Evolutionary conservation across 2,329 filamentous ascomycete genomes (phyloP).

Genomic region (Knoxdaviesia proteae): DNA sequence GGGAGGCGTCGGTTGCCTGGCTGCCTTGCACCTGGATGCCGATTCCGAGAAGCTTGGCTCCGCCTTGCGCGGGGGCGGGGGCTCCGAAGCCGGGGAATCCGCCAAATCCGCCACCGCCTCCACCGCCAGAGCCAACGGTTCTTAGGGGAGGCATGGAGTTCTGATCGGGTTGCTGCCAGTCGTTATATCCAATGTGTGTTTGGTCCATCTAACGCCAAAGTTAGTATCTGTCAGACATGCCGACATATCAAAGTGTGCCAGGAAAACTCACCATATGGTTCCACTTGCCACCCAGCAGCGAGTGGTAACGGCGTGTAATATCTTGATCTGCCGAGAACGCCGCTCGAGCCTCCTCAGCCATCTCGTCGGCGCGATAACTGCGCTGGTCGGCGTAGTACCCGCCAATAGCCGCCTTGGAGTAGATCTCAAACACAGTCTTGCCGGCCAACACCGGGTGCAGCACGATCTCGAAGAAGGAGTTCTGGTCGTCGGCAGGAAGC

Average conservation of each 20-base stretch:
- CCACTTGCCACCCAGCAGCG: conserved; percentile 16
- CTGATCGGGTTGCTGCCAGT: conserved; percentile 30
- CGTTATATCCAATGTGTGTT: conserved; percentile 23
- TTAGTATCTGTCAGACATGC: too few species aligned
- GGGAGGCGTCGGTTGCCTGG: too few species aligned
- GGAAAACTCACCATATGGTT: conserved; percentile 17
- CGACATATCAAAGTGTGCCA: neutral
- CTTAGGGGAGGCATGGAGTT: conserved; percentile 21
- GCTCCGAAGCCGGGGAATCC: too few species aligned
- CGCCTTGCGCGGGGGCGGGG: too few species aligned
- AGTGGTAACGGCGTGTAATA: conserved; percentile 21
- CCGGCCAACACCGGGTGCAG: conserved; percentile 31
- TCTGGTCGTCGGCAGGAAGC: conserved; percentile 17
- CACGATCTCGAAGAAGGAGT: conserved; percentile 34
- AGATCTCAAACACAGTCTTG: conserved; percentile 27
- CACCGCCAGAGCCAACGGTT: too few species aligned
- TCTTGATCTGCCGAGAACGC: conserved; percentile 21
- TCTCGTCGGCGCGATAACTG: conserved; percentile 22
- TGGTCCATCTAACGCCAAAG: conserved; percentile 10
- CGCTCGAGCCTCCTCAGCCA: conserved; percentile 17
- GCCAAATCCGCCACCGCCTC: too few species aligned
- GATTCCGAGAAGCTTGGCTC: conserved; percentile 7
- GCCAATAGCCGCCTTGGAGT: conserved; percentile 22
- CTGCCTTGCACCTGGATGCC: neutral
- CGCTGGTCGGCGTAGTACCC: conserved; percentile 23